phyloP scores from a whole-genome alignment of 495 filamentous ascomycete species.

The Xylaria palmicola region DNA sequence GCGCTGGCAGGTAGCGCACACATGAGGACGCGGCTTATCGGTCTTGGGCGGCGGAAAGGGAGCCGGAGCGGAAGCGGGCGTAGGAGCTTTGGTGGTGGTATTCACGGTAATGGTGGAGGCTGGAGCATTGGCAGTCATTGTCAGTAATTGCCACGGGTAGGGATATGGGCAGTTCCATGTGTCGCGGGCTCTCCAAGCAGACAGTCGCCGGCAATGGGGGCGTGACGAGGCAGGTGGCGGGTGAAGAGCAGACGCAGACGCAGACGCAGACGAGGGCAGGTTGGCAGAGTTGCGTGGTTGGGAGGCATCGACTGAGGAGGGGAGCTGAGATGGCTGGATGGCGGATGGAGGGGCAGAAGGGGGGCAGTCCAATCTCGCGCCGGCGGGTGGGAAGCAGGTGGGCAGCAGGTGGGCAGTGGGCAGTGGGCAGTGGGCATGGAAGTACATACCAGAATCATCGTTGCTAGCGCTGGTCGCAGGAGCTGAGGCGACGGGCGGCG shows the following conservation, averaged over 20 bases:
- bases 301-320: slow-evolving; percentile 8
- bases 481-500: slow-evolving; percentile 28
- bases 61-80: slow-evolving; percentile 26
- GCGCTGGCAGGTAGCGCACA: slow-evolving; percentile 87
- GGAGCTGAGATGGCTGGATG: slow-evolving; percentile 17
- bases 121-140: slow-evolving; percentile 25
- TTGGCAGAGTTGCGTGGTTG: not conserved
- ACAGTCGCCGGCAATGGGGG: not conserved
- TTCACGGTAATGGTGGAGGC: slow-evolving; percentile 54
- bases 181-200: slow-evolving; percentile 6
- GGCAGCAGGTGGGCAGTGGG: not conserved
- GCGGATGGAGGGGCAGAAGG: slow-evolving; percentile 12
- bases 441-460: slow-evolving; percentile 32
- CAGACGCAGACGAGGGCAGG: too few relatives aligned
- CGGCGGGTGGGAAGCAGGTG: not conserved
- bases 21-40: slow-evolving; percentile 94
- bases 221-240: not conserved
- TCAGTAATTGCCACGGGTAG: slow-evolving; percentile 22
- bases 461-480: slow-evolving; percentile 33
- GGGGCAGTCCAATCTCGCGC: slow-evolving; percentile 5
- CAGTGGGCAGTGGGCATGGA: slow-evolving; percentile 16
- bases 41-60: slow-evolving; percentile 81
- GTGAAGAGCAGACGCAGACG: not conserved
- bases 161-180: slow-evolving; percentile 9
- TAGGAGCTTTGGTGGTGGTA: slow-evolving; percentile 39